Base-by-base conservation (phyloP, 176 grass and related monocot genomes). In the Pontederia crassipes region DNA sequence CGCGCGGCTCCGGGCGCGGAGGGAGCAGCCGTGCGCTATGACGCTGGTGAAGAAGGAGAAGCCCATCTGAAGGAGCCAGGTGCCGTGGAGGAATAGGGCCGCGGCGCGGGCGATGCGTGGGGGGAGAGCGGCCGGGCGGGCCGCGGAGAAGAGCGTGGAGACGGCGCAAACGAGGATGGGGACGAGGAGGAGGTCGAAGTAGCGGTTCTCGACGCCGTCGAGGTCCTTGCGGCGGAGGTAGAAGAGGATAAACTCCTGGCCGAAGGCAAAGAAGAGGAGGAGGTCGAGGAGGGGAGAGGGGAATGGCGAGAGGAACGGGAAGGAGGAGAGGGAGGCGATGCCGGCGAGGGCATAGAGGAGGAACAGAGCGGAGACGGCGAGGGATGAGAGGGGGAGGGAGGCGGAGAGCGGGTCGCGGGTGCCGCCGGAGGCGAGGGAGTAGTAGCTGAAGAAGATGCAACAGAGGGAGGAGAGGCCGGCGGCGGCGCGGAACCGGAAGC, bases 1-100 rank as follows among this genome's bases (percentile, higher is more conserved):
- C 0, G 74, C 70, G 4, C 67, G 66, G 69, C 76, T 79, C 73
- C 67, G 65, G 8, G 75, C 70, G 67, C 83, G 87, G 69, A 97
- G 60, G 45, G 58, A 16, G 71, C 93, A 97, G 2, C 87, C 93
- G 14, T 76, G 26, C 26, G 83, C 84, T 48, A 97, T 67, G 71
- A 82, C 73, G 49, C 26, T 72, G 40, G 81, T 97, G 81, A 97
- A 97, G 76, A 97, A 97, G 63, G 87, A 97, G 69, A 97, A 97
- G 0, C 78, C 87, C 87, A 97, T 97, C 78, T 97, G 93, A 55
- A 97, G 54, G 76, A 97, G 83, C 93, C 93, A 97, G 4, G 93
- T 97, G 27, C 93, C 93, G 47, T 97, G 87, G 59, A 97, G 73
- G 13, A 87, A 87, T 0, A 97, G 71, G 4, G 84, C 93, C 0